Base-by-base conservation (phyloP, 495 filamentous ascomycete genomes). In the Penicillium maclennaniae region DNA sequence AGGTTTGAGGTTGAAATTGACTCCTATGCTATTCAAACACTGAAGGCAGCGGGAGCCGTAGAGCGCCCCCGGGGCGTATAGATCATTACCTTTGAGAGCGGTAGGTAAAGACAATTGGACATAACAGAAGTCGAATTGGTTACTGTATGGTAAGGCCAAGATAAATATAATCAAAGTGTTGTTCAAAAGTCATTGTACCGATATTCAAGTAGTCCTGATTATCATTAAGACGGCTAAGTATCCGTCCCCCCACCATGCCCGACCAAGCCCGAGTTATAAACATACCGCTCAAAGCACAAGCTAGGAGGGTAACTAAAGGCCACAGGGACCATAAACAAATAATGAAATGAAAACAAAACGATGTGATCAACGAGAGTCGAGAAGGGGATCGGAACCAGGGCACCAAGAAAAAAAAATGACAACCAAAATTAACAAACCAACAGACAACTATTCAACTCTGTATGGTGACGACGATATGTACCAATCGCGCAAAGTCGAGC, bases 401-500 rank as follows among this genome's bases (percentile, higher is more conserved):
- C 34, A 37, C 45, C 45, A 26, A 43, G 15, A 27, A 43, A 16
- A 20, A 42, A 48, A 27, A 40, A 17, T 7, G 45, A 26, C n/a
- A n/a, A n/a, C n/a, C n/a, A 55, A 54, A 40, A 48, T 54, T 2
- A 36, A 56, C 44, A 60, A 53, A 46, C 37, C 61, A n/a, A n/a
- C 54, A 40, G 55, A 41, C 45, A 49, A 53, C 25, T 31, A 31
- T 8, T 9, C 38, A 55, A 45, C 31, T 37, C 43, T 47, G 40
- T 61, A 65, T 57, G 59, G 56, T 48, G 58, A 61, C 45, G 48
- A 57, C 59, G 53, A 59, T 62, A 62, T 65, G 59, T 65, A 62
- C 62, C 56, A 37, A 53, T 51, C 38, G 37, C 21, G 43, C 42
- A 17, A 47, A 61, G 39, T 25, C 52, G 12, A 25, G 41, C 51